Percentiles rank a stretch among this genome's conserved stretches.
Evolutionary conservation across 805 yeast species (phyloP).

Genomic region (Danielia reshetovae): DNA sequence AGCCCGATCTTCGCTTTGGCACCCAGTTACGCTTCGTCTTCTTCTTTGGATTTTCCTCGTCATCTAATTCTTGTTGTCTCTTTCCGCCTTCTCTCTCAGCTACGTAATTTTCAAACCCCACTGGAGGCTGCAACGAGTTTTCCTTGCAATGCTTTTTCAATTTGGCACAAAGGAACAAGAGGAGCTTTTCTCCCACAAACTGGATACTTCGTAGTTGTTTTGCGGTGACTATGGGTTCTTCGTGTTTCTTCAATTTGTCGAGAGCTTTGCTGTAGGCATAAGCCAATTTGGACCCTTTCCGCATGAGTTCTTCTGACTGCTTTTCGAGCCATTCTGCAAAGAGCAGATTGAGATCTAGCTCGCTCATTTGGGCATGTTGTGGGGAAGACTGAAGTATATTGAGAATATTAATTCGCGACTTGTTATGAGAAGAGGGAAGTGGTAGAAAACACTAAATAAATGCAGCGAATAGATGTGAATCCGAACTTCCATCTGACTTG

Average conservation of each 20-base stretch:
- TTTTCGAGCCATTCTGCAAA: slow-evolving; percentile 59
- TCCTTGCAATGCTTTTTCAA: slow-evolving; percentile 54
- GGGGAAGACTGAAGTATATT: too few relatives aligned
- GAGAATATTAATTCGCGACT: too few relatives aligned
- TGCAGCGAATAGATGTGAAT: too few relatives aligned
- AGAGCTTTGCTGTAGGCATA: slow-evolving; percentile 54
- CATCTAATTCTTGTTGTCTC: slow-evolving; percentile 11
- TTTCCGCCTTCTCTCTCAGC: slow-evolving; percentile 11
- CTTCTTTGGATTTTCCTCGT: slow-evolving; percentile 8
- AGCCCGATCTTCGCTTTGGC: slow-evolving; percentile 77
- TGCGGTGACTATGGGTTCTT: slow-evolving; percentile 49
- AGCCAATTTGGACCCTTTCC: slow-evolving; percentile 50
- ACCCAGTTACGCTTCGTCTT: slow-evolving; percentile 41
- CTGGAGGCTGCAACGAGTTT: slow-evolving; percentile 46
- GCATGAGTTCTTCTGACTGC: slow-evolving; percentile 41
- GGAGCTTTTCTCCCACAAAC: slow-evolving; percentile 70
- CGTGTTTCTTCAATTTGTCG: slow-evolving; percentile 44
- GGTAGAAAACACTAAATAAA: too few relatives aligned
- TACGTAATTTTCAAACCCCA: slow-evolving; percentile 17
- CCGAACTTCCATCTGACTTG: too few relatives aligned
- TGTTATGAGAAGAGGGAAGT: too few relatives aligned
- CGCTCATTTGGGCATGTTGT: too few relatives aligned
- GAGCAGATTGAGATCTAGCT: slow-evolving; percentile 45
- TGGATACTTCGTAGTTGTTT: slow-evolving; percentile 55
- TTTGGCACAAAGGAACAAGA: slow-evolving; percentile 44